Conservation (phyloP, 345 rosid genomes). For the Psidium friedrichsthalianum region DNA sequence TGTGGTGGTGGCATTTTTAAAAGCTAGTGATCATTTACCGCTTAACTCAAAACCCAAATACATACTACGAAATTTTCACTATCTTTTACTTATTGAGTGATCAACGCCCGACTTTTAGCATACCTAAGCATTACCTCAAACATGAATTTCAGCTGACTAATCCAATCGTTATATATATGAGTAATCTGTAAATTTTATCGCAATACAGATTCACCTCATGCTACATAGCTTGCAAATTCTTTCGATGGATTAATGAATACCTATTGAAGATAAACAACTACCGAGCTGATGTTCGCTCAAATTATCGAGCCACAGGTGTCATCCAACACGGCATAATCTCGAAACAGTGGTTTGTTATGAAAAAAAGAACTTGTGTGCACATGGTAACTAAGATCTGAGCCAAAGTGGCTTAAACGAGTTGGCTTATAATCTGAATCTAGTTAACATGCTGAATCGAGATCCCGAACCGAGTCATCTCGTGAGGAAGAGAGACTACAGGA, state of each 20-base stretch:
- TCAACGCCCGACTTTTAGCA: background rate
- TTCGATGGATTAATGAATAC: background rate
- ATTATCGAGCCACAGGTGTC: background rate
- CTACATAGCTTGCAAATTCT: background rate
- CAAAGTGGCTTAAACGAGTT: background rate
- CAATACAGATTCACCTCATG: background rate
- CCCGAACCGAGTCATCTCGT: background rate
- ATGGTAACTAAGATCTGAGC: background rate
- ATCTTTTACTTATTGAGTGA: background rate
- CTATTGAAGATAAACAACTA: background rate
- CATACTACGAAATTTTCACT: background rate
- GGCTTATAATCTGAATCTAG: background rate
- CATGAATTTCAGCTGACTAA: background rate
- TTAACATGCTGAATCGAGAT: background rate
- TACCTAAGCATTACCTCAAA: background rate
- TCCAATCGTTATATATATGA: background rate
- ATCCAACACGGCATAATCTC: background rate
- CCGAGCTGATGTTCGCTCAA: background rate
- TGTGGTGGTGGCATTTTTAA: background rate
- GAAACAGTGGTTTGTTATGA: background rate
- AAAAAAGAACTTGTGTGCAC: background rate
- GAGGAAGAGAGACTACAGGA: background rate
- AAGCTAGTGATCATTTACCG: background rate
- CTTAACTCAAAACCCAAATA: background rate
- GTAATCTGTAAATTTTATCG: background rate